Base-by-base conservation (phyloP, 768 basidiomycete genomes). In the Podaxis mareebaensis region DNA sequence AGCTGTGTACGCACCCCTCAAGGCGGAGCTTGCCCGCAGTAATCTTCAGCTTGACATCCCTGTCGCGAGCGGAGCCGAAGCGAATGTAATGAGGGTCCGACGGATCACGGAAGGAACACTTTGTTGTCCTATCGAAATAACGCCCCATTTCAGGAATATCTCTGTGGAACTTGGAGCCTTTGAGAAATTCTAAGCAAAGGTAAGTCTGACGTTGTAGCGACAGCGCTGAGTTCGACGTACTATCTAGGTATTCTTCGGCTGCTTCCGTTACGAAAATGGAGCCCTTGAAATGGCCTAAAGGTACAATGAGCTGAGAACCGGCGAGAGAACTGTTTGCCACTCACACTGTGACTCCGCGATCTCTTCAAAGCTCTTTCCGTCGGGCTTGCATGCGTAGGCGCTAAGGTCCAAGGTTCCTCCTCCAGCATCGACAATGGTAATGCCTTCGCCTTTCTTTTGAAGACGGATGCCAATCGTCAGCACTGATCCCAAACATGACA, bases 331-430 rank as follows among this genome's bases (percentile, higher is more conserved):
- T 10, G 11, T 2, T 10, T 33, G 20, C 7, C 5, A 74, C 70
- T 26, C 64, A 79, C 80, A 83, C 61, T 77, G 73, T 1, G 76
- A 63, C 0, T 74, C 73, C 0, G 80, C 77, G 42, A 81, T 78
- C 67, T 85, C 84, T 58, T 81, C 76, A 40, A 82, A 76, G 12
- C 26, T 53, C n/a, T 68, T 64, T 4, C 69, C 69, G 1, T 68
- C 58, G 0, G 69, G 61, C 0, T 68, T 73, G 17, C 64, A 66
- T 24, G 70, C 76, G 61, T 86, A 86, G 7, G 82, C 78, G 61
- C 81, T 85, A 39, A 86, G 74, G 65, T 88, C 86, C 28, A 87
- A 73, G 0, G 85, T 88, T 38, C 85, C 86, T 61, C 84, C 84
- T 10, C 86, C 85, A 4, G 85, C 84, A 65, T 87, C 85, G 24